A percentile compares a stretch with the other conserved stretches of the same genome.
These are phyloP conservation scores for Aspergillus thermomutatus DNA, from an alignment of 2,329 filamentous ascomycete genomes.

Conservation along the genomic window DNA sequence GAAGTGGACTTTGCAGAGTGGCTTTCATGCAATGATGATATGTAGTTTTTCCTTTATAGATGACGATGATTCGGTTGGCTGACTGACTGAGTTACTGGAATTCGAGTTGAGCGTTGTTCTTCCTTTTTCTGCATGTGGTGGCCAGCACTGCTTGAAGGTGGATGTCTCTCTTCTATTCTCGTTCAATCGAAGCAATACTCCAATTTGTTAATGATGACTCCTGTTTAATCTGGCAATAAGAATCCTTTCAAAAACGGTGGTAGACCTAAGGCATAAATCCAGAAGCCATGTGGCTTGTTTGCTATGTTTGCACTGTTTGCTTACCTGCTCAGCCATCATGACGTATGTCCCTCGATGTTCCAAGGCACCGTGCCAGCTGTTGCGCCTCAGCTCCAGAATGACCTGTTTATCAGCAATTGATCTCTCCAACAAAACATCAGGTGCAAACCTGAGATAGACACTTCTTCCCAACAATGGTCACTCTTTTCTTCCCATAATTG, in stretches of 20 bases:
- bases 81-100: neutral
- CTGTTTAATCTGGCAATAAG: neutral
- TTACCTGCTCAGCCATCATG: conserved; percentile 9
- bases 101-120: neutral
- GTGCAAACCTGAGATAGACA: neutral
- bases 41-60: neutral
- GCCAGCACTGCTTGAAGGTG: neutral
- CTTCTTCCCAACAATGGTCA: neutral
- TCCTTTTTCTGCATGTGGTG: neutral
- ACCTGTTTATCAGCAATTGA: neutral
- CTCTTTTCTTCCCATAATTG: neutral
- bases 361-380: neutral
- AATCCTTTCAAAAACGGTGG: neutral
- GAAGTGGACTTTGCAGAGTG: conserved; percentile 1
- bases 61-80: neutral
- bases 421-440: neutral
- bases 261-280: conserved; percentile 12
- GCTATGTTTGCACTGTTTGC: neutral
- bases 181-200: neutral
- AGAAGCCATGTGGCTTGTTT: conserved; percentile 3
- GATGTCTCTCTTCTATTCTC: neutral
- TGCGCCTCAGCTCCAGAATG: neutral
- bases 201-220: neutral
- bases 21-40: neutral
- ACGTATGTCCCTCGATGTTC: conserved; percentile 3